Evolutionary conservation across 768 basidiomycete species (phyloP).

Genomic region (Lentinula detonsa): DNA sequence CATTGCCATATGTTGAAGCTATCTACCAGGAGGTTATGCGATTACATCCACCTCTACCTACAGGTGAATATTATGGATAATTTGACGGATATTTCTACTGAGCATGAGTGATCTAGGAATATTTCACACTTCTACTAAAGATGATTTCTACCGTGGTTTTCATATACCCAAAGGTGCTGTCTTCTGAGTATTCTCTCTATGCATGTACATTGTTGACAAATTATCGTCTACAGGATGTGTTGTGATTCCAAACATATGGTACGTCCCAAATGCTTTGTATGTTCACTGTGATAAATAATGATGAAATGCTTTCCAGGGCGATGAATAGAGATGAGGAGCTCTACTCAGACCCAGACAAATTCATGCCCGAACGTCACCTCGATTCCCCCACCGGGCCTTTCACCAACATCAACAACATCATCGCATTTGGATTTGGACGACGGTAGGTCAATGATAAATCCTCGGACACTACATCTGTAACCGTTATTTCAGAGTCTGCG

Average conservation of each 20-base stretch:
- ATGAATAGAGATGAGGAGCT: neutral
- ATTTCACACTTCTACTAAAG: conserved; percentile 14
- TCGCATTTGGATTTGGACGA: conserved; percentile 4
- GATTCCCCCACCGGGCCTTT: neutral
- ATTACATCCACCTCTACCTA: neutral
- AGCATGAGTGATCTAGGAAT: neutral
- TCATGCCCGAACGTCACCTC: conserved; percentile 10
- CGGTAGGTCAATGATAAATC: neutral
- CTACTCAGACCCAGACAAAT: conserved; percentile 13
- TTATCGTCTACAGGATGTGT: neutral
- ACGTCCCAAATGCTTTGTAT: neutral
- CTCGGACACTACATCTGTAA: neutral
- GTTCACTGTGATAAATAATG: neutral
- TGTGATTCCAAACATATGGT: conserved; percentile 5
- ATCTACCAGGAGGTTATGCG: conserved; percentile 1
- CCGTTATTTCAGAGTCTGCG: conserved; percentile 20
- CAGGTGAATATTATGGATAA: neutral
- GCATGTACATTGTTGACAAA: conserved; percentile 5
- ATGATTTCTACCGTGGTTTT: conserved; percentile 11
- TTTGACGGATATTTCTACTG: neutral
- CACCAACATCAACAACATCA: neutral
- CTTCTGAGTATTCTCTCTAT: neutral
- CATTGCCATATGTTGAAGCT: conserved; percentile 4
- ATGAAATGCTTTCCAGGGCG: neutral
- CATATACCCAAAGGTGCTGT: conserved; percentile 16